Evolutionary conservation across 495 filamentous ascomycete genomes (phyloP), one percentile per base, ranked within the genome.

Genomic region (Lophium mytilinum): DNA sequence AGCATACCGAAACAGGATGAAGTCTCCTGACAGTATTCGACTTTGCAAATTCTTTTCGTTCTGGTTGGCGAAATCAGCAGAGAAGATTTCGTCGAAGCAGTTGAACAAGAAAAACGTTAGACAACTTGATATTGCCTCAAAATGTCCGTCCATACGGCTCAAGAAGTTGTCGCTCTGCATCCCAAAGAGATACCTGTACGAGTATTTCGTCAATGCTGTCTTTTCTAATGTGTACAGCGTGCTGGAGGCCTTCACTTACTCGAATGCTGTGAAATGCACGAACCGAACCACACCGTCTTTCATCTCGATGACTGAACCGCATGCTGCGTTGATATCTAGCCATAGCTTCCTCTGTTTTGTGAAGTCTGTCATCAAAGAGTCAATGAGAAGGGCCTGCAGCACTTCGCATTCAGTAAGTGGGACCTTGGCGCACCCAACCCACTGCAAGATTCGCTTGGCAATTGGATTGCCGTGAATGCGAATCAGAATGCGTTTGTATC

Each of bases 201-300:
- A 17, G 12, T 47, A 21, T 47, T 21, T 19, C 5, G 17, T 15
- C 12, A 15, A 19, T 21, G 11, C 11, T 21, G 18, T 47, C 15
- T 12, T 8, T 6, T 15, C 3, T 17, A 12, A 19, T 19, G 18
- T 5, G 43, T 19, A 10, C 3, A 19, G 43, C 18, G 3, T 7
- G 18, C 15, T 2, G 9, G 15, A n/a, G n/a, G n/a, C n/a, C n/a
- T n/a, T n/a, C n/a, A n/a, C 53, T 48, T 35, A 55, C 53, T 55
- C 41, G 37, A 46, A 46, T 24, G 30, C 53, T 1, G 53, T 55
- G 42, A 55, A 55, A 19, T 55, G 53, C 2, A 55, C 53, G 18
- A 48, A 55, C 9, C 37, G 41, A 4, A 55, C 4, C 15, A 34
- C 4, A 42, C 33, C 53, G 9, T 37, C 53, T 9, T 36, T 12